Evolutionary conservation across 2,329 filamentous ascomycete species (phyloP), one percentile per base, ranked within the genome.

Genomic region (Penicillium sp.): DNA sequence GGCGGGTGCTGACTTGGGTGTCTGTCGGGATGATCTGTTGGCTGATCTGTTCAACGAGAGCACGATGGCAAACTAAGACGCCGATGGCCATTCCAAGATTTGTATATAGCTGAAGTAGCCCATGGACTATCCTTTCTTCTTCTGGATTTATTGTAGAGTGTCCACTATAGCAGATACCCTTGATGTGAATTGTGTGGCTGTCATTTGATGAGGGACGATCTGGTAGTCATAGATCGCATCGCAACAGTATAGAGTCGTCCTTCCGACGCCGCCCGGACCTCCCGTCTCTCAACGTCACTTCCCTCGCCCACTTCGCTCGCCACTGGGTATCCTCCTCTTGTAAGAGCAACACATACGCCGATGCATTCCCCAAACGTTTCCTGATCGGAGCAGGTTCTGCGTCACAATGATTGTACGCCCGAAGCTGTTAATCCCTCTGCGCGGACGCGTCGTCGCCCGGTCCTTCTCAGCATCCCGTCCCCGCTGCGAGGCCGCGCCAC

Each of bases 41-140:
- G 79, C 69, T 58, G 87, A 94, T 68, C 57, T 94, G 44, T 93
- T 91, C 72, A 84, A 89, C 57, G 86, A 93, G 70, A 77, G 75
- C 58, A 88, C 71, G 10, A 67, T 77, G 58, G 68, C 61, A 20
- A 66, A 61, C 41, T 68, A n/a, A n/a, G 37, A 60, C 32, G 13
- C 25, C n/a, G 13, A 23, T 41, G 13, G 23, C 41, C 32, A 18
- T 30, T 30, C 11, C 20, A 19, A n/a, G 19, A 11, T 25, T 33
- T 40, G 27, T 50, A 43, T 47, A 48, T 43, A 51, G 33, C 14
- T 39, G 21, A 20, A 15, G 27, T 43, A 42, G 17, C 27, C 13
- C 27, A 40, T 35, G 28, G 4, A 27, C 10, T 27, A 7, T 27
- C 11, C 18, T 25, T 20, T 17, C 21, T 38, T 41, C 28, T 15